A percentile compares a stretch with the other conserved stretches of the same genome.
Evolutionary conservation across 805 yeast species (phyloP).

Genomic region (Ogataea polymorpha): DNA sequence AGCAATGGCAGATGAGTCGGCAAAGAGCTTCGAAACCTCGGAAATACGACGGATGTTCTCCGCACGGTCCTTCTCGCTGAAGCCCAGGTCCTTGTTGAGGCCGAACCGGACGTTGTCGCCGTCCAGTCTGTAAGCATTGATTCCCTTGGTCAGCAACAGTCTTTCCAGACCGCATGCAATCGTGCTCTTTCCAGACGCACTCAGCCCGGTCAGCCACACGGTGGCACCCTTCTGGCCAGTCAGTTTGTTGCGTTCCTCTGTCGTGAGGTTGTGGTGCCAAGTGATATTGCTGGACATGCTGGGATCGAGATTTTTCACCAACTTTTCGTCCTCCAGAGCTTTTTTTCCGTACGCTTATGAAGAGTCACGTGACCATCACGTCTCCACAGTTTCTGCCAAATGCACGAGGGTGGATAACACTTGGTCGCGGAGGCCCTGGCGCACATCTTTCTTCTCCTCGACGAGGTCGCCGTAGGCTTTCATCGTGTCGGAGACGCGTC

Average conservation of each 20-base stretch:
- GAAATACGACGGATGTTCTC: conserved; percentile 94
- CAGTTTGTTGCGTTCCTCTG: conserved; percentile 68
- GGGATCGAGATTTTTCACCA: not conserved
- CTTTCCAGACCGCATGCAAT: conserved; percentile 94
- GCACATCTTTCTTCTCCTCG: conserved; percentile 17
- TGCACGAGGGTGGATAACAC: conserved; percentile 1
- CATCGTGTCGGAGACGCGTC: conserved; percentile 23
- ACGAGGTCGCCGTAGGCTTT: conserved; percentile 31
- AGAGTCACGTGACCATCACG: conserved; percentile 3
- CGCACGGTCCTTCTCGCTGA: conserved; percentile 85
- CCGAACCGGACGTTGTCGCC: conserved; percentile 96
- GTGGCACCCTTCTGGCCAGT: conserved; percentile 86
- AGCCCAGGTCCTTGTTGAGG: conserved; percentile 90
- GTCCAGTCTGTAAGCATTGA: conserved; percentile 83
- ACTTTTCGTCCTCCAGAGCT: not conserved
- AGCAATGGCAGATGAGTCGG: conserved; percentile 86
- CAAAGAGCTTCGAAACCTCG: conserved; percentile 91
- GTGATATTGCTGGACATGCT: conserved; percentile 92
- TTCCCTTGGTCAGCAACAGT: conserved; percentile 62
- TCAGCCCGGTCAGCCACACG: conserved; percentile 91
- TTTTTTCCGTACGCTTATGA: not conserved
- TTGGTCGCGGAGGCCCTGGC: not conserved
- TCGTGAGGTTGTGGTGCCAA: conserved; percentile 90
- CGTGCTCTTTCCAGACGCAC: conserved; percentile 94
- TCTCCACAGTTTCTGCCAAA: conserved; percentile 8